phyloP scores from a whole-genome alignment of 2,329 filamentous ascomycete species.

The Fusarium neocosmosporiellum region DNA sequence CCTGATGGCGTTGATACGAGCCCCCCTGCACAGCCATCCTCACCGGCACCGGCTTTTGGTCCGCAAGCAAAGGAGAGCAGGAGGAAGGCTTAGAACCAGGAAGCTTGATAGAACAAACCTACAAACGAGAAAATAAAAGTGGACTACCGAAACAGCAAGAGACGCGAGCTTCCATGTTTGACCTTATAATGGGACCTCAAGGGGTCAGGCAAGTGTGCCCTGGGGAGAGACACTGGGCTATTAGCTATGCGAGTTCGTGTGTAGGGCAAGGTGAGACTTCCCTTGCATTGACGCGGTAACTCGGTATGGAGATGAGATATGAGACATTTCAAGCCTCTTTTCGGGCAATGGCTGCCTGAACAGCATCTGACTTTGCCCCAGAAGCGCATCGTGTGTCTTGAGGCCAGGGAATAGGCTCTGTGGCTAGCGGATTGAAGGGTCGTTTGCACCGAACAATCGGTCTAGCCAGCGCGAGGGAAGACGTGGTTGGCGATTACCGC shows the following conservation, averaged over 20 bases:
- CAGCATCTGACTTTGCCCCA: not conserved
- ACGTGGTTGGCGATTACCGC: not conserved
- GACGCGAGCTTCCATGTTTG: not conserved
- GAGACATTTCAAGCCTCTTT: not conserved
- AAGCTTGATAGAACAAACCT: not conserved
- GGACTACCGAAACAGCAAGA: not conserved
- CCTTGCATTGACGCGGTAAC: constrained; percentile 1
- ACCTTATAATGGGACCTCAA: constrained; percentile 7
- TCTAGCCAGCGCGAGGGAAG: not conserved
- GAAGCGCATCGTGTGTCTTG: not conserved
- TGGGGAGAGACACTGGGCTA: not conserved
- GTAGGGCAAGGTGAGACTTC: not conserved
- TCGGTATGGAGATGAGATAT: not conserved
- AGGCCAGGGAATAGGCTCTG: not conserved
- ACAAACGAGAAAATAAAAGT: not conserved
- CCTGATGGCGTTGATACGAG: not conserved
- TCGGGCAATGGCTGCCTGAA: not conserved
- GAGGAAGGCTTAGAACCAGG: not conserved
- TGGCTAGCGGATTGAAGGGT: not conserved
- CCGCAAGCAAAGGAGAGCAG: not conserved
- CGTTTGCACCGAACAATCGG: not conserved
- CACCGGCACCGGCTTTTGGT: not conserved
- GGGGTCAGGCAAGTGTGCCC: not conserved
- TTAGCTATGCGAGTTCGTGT: not conserved
- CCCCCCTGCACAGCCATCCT: constrained; percentile 8